Base-by-base conservation (phyloP, 2,329 filamentous ascomycete species). In the Talaromyces pinophilus region DNA sequence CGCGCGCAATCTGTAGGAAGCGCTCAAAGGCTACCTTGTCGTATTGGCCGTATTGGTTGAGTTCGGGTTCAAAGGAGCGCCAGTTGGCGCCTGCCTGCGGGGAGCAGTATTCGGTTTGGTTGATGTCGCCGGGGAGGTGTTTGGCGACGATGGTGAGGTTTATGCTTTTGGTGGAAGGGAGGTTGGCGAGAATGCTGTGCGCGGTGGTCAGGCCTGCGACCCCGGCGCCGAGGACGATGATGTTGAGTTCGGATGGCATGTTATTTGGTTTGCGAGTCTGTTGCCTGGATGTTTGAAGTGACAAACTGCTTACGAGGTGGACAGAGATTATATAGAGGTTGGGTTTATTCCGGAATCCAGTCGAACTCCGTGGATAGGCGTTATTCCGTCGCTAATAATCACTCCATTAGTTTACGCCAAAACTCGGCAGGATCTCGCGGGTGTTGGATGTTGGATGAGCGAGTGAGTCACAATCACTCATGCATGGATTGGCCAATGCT, bases 201-300 rank as follows among this genome's bases (percentile, higher is more conserved):
- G 91, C 93, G 66, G 96, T 89, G 67, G 93, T 96, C 74, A 96
- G 85, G 81, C 93, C 93, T 35, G 90, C 73, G 3, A 75, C 72
- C 6, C 73, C 69, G 63, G 90, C 90, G 68, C 91, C 91, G 25
- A 67, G 44, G 25, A 67, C 44, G 22, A 63, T 44, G 35, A 63
- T 60, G 15, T 64, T 64, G 30, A 57, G 28, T 19, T 64, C 42
- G 19, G 7, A 25, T 44, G 50, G 11, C 62, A 64, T 64, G 15
- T 28, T 44, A n/a, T 5, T 50, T 48, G n/a, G 15, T 48, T 38
- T 7, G 25, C 25, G 17, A 22, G 30, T 19, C 30, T 38, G 13
- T 22, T 38, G 8, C 15, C 11, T 22, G 33, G 15, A 13, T 54
- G 3, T 30, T n/a, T 54, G 15, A n/a, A 30, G 7, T 8, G n/a